phyloP scores from a whole-genome alignment of 1,284 basidiomycete genomes.

The Ceratobasidium sp. region DNA sequence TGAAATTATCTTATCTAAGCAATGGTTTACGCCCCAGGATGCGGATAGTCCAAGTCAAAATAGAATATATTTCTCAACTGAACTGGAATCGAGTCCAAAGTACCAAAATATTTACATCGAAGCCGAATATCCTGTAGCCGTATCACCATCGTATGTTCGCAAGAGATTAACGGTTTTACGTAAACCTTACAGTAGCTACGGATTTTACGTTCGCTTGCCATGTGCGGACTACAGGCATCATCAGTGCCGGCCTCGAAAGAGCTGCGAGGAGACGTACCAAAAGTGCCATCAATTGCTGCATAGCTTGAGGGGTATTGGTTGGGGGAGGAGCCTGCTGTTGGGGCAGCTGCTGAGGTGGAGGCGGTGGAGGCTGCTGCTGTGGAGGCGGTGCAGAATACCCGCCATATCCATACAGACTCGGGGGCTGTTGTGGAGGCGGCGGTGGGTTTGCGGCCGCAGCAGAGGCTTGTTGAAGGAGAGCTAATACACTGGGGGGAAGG shows the following conservation, averaged over 20 bases:
- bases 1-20: too few relatives aligned
- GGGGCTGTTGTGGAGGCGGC: conserved; percentile 48
- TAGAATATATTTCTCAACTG: conserved; percentile 11
- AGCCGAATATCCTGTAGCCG: neutral
- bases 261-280: conserved; percentile 42
- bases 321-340: conserved; percentile 31
- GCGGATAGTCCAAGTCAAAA: neutral
- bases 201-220: conserved; percentile 15
- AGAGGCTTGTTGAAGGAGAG: conserved; percentile 64
- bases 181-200: neutral
- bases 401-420: conserved; percentile 23
- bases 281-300: conserved; percentile 49
- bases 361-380: conserved; percentile 23
- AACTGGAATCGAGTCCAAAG: neutral
- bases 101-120: conserved; percentile 18
- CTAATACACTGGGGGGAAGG: conserved; percentile 72
- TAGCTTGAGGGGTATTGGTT: conserved; percentile 31
- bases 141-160: neutral
- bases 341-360: conserved; percentile 10
- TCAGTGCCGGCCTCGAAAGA: neutral
- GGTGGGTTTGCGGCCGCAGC: conserved; percentile 59
- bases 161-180: neutral
- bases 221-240: conserved; percentile 39
- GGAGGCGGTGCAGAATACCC: conserved; percentile 13
- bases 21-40: too few relatives aligned